Percentiles rank a stretch among this genome's conserved stretches.
These are phyloP conservation scores for Hymenoscyphus scutula DNA, from an alignment of 2,329 filamentous ascomycete species.

Conservation along the genomic window DNA sequence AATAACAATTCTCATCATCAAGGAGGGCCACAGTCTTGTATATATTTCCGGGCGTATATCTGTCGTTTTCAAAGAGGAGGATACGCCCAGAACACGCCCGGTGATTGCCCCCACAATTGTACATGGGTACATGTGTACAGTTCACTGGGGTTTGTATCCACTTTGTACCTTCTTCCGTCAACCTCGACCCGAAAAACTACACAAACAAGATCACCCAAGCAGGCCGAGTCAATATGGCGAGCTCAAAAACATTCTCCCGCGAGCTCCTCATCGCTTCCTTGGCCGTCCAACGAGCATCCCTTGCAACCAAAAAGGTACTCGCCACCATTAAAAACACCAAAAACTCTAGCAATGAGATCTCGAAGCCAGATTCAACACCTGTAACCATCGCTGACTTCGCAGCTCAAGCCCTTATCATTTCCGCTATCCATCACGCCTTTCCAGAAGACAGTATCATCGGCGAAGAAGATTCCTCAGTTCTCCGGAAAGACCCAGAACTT, in stretches of 20 bases:
- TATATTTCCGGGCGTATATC: no score
- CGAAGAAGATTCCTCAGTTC: slow-evolving; percentile 55
- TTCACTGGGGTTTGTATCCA: no score
- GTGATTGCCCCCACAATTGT: no score
- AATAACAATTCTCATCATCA: no score
- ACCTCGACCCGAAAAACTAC: neutral
- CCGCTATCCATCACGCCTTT: slow-evolving; percentile 51
- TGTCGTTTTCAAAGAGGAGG: no score
- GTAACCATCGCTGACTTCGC: slow-evolving; percentile 65
- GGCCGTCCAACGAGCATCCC: slow-evolving; percentile 53
- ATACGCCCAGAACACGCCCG: no score
- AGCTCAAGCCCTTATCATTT: slow-evolving; percentile 60
- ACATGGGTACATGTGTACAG: neutral
- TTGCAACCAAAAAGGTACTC: slow-evolving; percentile 55
- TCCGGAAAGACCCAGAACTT: slow-evolving; percentile 49
- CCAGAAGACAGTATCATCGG: slow-evolving; percentile 58
- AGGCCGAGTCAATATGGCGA: neutral
- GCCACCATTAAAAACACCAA: slow-evolving; percentile 41
- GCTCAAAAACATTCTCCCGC: neutral
- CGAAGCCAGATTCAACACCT: slow-evolving; percentile 57
- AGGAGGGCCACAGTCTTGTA: no score
- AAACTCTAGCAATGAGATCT: slow-evolving; percentile 42
- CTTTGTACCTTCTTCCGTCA: neutral
- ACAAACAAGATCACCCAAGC: neutral
- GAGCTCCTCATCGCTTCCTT: slow-evolving; percentile 26